Evolutionary conservation across 148 eudicot species (phyloP).

Genomic region (Rhododendron molle): DNA sequence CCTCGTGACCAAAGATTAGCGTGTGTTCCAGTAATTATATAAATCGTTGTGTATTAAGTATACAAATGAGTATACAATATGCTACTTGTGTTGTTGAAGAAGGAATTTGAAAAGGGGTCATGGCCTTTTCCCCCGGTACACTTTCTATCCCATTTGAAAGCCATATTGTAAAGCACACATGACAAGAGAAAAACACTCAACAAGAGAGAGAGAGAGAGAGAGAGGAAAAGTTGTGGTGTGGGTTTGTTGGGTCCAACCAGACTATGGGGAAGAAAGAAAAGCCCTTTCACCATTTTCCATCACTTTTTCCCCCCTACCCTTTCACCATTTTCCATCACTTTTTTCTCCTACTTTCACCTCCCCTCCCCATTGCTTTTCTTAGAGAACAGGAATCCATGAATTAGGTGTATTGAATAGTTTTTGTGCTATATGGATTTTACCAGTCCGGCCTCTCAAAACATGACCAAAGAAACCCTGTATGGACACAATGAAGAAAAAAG

Average conservation of each 20-base stretch:
- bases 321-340: neutral
- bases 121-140: neutral
- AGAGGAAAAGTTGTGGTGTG: neutral
- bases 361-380: neutral
- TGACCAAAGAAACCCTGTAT: neutral
- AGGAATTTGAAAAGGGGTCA: neutral
- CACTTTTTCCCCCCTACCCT: neutral
- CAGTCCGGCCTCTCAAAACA: neutral
- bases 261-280: neutral
- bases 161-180: neutral
- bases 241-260: neutral
- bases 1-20: neutral
- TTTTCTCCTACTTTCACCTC: neutral
- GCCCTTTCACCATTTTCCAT: constrained; percentile 5
- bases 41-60: neutral
- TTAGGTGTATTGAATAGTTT: neutral
- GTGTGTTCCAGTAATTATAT: neutral
- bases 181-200: neutral
- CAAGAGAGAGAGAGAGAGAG: neutral
- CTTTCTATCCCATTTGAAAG: neutral
- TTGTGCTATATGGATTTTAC: neutral
- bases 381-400: neutral
- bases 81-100: neutral
- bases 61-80: neutral
- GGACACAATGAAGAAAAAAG: neutral